Conservation (phyloP, 306 rosid genomes). For the Dryas drummondii region DNA sequence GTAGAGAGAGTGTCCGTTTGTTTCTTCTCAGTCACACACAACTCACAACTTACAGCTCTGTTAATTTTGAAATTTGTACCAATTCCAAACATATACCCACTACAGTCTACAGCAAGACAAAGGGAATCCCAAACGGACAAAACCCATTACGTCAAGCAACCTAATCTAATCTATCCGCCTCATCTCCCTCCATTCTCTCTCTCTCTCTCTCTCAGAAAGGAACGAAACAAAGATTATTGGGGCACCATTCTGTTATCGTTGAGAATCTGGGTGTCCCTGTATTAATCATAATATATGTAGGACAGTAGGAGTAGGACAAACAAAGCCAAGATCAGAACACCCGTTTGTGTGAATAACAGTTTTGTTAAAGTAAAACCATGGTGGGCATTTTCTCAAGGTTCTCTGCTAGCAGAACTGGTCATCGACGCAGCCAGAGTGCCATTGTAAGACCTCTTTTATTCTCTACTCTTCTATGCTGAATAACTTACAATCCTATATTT, state of each 20-base stretch:
- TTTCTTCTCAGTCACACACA: constrained; percentile 18
- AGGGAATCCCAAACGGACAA: constrained; percentile 31
- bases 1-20: neutral
- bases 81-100: constrained; percentile 34
- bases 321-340: neutral
- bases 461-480: neutral
- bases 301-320: neutral
- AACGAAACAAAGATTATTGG: constrained; percentile 8
- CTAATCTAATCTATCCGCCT: constrained; percentile 27
- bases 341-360: constrained; percentile 6
- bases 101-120: constrained; percentile 5
- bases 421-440: constrained; percentile 94
- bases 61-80: neutral
- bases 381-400: constrained; percentile 95
- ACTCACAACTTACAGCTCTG: constrained; percentile 11
- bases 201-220: neutral
- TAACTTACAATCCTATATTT: constrained; percentile 8
- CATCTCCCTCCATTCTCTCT: neutral
- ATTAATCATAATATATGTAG: neutral
- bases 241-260: neutral
- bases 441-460: constrained; percentile 50
- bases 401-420: constrained; percentile 63
- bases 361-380: constrained; percentile 34
- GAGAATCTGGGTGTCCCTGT: neutral
- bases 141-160: constrained; percentile 54